These are phyloP conservation scores for Suhomyces ambrosiae DNA, from an alignment of 1,139 yeast genomes.

Conservation along the genomic window DNA sequence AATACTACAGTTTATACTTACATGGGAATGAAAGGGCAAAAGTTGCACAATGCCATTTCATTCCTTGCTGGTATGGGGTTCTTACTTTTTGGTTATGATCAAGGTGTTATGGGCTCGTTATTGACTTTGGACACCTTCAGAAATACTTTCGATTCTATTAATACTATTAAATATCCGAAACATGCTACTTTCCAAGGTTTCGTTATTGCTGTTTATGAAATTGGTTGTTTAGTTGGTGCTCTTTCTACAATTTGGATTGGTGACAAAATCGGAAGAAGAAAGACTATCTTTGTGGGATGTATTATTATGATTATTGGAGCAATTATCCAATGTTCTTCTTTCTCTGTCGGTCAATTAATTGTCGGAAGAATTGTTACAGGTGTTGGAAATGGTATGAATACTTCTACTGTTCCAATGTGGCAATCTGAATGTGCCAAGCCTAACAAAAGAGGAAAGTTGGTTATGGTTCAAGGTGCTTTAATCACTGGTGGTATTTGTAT, in stretches of 20 bases:
- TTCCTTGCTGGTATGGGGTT: slow-evolving; percentile 36
- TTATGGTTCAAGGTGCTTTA: slow-evolving; percentile 40
- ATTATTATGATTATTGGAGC: slow-evolving; percentile 40
- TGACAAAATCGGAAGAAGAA: slow-evolving; percentile 37
- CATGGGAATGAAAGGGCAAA: slow-evolving; percentile 30
- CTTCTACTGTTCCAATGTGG: slow-evolving; percentile 44
- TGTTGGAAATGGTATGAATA: slow-evolving; percentile 39
- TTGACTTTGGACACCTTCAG: slow-evolving; percentile 42
- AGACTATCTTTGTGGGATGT: slow-evolving; percentile 34
- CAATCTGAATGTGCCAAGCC: slow-evolving; percentile 42
- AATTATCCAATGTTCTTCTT: slow-evolving; percentile 37
- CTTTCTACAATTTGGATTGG: slow-evolving; percentile 39
- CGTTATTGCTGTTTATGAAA: slow-evolving; percentile 39
- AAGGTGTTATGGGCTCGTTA: slow-evolving; percentile 52
- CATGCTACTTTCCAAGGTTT: slow-evolving; percentile 43
- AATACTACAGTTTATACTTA: slow-evolving; percentile 17
- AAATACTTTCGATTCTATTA: slow-evolving; percentile 41
- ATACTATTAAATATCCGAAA: slow-evolving; percentile 19
- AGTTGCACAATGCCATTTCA: slow-evolving; percentile 30
- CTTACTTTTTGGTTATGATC: slow-evolving; percentile 48
- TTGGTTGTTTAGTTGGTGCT: slow-evolving; percentile 40
- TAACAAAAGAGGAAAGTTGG: slow-evolving; percentile 36
- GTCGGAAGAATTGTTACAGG: slow-evolving; percentile 49
- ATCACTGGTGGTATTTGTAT: slow-evolving; percentile 25
- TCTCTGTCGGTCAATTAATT: slow-evolving; percentile 33